Percentiles rank a stretch among this genome's conserved stretches.
These are phyloP conservation scores for Fragilaria radians DNA, from an alignment of 108 stramenopile genomes.

Conservation along the genomic window DNA sequence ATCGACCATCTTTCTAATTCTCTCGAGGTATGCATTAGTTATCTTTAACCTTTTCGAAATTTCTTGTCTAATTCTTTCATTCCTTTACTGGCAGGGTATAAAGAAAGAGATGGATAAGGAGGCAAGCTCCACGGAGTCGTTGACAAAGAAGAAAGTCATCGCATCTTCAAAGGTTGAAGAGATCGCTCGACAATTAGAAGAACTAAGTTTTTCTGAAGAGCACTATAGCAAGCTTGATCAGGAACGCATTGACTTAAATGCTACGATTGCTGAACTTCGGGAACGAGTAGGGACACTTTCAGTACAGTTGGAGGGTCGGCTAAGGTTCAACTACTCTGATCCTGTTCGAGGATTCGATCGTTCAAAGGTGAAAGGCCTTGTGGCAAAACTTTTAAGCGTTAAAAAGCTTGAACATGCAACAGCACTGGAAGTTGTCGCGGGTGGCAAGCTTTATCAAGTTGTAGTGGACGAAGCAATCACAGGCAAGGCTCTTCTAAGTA, in stretches of 20 bases:
- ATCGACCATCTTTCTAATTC: slow-evolving; percentile 79
- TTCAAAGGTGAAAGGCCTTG: slow-evolving; percentile 89
- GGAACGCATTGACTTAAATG: slow-evolving; percentile 60
- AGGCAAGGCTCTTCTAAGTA: slow-evolving; percentile 90
- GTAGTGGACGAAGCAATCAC: slow-evolving; percentile 96
- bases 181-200: slow-evolving; percentile 29
- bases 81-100: slow-evolving; percentile 35
- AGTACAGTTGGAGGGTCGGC: slow-evolving; percentile 79
- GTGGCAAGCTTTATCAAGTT: slow-evolving; percentile 92
- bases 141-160: slow-evolving; percentile 48
- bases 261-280: slow-evolving; percentile 36
- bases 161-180: slow-evolving; percentile 40
- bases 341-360: slow-evolving; percentile 92
- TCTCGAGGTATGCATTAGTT: slow-evolving; percentile 42
- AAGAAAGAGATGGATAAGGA: slow-evolving; percentile 83
- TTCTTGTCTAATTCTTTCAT: slow-evolving; percentile 3
- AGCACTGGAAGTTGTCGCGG: slow-evolving; percentile 96
- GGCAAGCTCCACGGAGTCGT: slow-evolving; percentile 55
- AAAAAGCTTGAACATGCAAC: slow-evolving; percentile 73
- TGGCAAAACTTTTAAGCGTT: slow-evolving; percentile 87
- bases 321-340: slow-evolving; percentile 89
- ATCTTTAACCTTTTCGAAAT: background rate
- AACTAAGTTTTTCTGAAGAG: slow-evolving; percentile 48
- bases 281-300: slow-evolving; percentile 68
- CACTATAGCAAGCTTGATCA: slow-evolving; percentile 55